Evolutionary conservation across 2,329 filamentous ascomycete species (phyloP).

Genomic region (Fusarium clavum): DNA sequence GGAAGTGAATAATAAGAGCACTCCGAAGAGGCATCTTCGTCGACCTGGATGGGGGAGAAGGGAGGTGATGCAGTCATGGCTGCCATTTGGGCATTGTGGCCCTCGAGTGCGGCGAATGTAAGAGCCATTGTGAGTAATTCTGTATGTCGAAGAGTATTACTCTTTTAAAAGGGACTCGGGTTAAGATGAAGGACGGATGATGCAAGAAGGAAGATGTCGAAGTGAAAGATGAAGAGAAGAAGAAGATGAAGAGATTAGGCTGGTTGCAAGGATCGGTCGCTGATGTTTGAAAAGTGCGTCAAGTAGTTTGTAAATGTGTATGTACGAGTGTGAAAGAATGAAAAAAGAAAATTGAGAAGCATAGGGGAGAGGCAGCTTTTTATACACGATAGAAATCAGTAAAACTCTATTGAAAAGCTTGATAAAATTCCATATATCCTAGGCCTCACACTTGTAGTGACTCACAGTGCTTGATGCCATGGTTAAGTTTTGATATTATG

Average conservation of each 20-base stretch:
- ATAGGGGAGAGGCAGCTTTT: neutral
- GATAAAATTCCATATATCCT: rapidly evolving
- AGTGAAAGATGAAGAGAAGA: neutral
- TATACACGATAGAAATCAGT: neutral
- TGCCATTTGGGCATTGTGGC: neutral
- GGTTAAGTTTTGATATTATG: neutral
- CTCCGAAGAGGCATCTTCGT: slow-evolving; percentile 12
- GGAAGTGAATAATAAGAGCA: slow-evolving; percentile 25
- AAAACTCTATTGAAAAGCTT: neutral
- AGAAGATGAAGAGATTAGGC: neutral
- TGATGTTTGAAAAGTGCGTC: neutral
- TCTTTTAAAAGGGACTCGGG: neutral
- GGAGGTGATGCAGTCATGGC: neutral
- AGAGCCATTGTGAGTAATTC: neutral
- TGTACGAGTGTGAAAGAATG: neutral
- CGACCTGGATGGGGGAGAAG: neutral
- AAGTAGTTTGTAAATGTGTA: neutral
- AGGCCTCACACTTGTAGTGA: neutral
- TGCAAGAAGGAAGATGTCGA: neutral
- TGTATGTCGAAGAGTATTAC: neutral
- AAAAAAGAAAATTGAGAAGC: neutral
- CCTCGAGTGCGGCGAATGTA: neutral
- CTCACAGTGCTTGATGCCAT: neutral
- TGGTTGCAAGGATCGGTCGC: neutral
- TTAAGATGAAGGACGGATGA: neutral